Evolutionary conservation across 441 rosid species (phyloP), one percentile per base, ranked within the genome.

Genomic region (Jatropha multifida): DNA sequence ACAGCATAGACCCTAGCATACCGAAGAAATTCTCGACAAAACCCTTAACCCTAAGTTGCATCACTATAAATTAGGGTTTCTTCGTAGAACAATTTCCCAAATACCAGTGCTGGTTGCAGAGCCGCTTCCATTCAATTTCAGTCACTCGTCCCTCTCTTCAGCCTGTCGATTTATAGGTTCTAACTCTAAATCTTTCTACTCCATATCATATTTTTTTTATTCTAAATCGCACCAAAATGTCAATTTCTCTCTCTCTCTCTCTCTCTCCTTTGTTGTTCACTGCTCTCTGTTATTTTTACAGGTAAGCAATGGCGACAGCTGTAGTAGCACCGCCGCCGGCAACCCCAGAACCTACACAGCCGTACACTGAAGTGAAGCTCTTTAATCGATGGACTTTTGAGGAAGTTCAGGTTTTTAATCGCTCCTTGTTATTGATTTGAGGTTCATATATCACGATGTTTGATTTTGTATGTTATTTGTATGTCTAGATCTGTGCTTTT

Each of bases 361-460:
- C 83, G 40, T 81, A 77, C 51, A 72, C 68, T 17, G 92, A 86
- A 17, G 88, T 89, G 63, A 89, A 89, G 81, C 86, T 89, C 40
- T 89, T 89, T 82, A 83, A 86, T 44, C 86, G 88, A 41, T 89
- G 93, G 93, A 72, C 86, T 23, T 89, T 86, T 65, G 93, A 89
- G 26, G 90, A 86, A n/a, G 86, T 89, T 71, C 81, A 82, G 84
- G 90, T 86, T 6, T 51, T 38, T 0, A 62, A 13, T 52, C 11
- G 26, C 14, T 12, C 26, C 7, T 49, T 11, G 13, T 56, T 32
- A 32, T 32, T 0, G 32, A 32, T 32, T 32, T 32, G 32, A 32
- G 32, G 32, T 32, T 32, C 32, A 32, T 32, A 32, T 32, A 32
- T 32, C 32, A 32, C 32, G 2, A 32, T 32, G 26, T 59, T 10